Base-by-base conservation (phyloP, 2,329 filamentous ascomycete genomes). In the Mycosphaerella arachidis region DNA sequence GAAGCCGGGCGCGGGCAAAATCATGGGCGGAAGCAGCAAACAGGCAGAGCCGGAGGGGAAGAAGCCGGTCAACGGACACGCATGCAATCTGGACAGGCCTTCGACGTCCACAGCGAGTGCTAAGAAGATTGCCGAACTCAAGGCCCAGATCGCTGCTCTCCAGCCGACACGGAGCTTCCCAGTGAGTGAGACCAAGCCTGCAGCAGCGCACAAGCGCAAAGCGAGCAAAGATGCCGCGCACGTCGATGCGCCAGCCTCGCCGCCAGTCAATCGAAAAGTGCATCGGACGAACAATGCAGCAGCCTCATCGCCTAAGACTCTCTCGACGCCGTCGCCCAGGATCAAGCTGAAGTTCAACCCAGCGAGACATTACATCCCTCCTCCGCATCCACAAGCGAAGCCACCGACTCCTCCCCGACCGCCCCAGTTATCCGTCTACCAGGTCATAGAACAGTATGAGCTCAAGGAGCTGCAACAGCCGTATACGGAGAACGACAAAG, bases 381-480 rank as follows among this genome's bases (percentile, higher is more conserved):
- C 69, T 31, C 71, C 67, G 13, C 71, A 73, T 64, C 73, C 73
- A 3, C 65, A 68, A 18, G 71, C 71, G 9, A 64, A 68, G 18
- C 60, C 64, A 18, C 63, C 66, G n/a, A 61, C 63, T 16, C 68
- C 70, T 29, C 54, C 63, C 18, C 60, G 63, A 16, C 71, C 72
- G 10, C 71, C 72, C 8, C 60, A 58, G 24, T 62, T 62, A 24
- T 71, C 67, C 35, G 50, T 75, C 6, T 66, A 70, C 48, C 71
- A 74, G 53, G 51, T 73, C 8, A 62, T 75, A 31, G 71, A 73
- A 29, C 48, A 67, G 9, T 70, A 65, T 53, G 72, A 75, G 43
- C 56, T 71, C 30, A 66, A 71, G 64, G 73, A 74, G 61, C 48
- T 68, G 59, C 71, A 72, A 59, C 68, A 70, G 45, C 71, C 71